phyloP scores from a whole-genome alignment of 75 land plant genomes.

The Isoetes taiwanensis region DNA sequence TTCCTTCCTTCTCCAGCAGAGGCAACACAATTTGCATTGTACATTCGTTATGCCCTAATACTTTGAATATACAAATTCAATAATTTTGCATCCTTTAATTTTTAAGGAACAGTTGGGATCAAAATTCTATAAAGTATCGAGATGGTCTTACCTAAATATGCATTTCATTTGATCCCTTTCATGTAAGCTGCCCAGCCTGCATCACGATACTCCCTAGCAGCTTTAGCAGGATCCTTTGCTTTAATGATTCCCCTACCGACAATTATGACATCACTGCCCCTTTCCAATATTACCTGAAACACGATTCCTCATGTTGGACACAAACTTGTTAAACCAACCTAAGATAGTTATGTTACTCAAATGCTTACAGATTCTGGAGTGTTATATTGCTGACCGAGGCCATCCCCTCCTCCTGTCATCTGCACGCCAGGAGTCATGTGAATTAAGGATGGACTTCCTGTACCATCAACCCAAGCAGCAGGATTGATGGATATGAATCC shows the following conservation, averaged over 20 bases:
- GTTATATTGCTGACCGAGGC: constrained; percentile 94
- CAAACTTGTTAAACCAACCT: neutral
- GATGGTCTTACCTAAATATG: too few species aligned
- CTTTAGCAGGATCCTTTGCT: constrained; percentile 55
- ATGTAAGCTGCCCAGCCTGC: constrained; percentile 91
- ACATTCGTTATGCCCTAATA: too few species aligned
- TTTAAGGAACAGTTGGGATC: too few species aligned
- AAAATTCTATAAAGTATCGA: too few species aligned
- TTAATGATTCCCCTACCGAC: constrained; percentile 97
- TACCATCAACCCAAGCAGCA: constrained; percentile 74
- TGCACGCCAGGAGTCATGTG: constrained; percentile 98
- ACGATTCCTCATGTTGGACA: neutral
- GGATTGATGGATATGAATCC: constrained; percentile 97
- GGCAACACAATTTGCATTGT: too few species aligned
- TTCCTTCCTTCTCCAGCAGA: too few species aligned
- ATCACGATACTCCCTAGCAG: constrained; percentile 63
- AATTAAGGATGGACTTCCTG: constrained; percentile 60
- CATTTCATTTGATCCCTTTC: too few species aligned
- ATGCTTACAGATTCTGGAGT: constrained; percentile 68
- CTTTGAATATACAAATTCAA: too few species aligned
- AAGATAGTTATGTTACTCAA: neutral
- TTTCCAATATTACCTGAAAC: constrained; percentile 61
- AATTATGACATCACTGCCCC: constrained; percentile 94
- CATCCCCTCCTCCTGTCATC: constrained; percentile 79
- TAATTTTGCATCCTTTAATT: too few species aligned